Conservation (phyloP, 176 grass and related monocot species). For the Saccharum officinarum region DNA sequence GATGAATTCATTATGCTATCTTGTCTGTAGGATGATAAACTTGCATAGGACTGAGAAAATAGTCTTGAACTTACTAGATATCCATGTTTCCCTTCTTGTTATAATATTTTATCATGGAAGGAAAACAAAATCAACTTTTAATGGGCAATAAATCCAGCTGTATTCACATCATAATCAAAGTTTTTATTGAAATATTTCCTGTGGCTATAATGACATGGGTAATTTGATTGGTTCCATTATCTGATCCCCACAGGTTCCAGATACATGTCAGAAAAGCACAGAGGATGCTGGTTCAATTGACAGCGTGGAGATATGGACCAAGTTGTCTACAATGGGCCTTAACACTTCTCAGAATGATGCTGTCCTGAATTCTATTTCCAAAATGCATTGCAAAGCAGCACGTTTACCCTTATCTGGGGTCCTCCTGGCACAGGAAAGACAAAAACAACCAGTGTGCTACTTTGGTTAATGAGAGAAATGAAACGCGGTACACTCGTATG, state of each 20-base stretch:
- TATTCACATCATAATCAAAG: not conserved
- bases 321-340: constrained; percentile 47
- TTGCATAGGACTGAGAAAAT: constrained; percentile 11
- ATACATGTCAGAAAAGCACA: constrained; percentile 3
- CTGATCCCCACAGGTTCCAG: constrained; percentile 22
- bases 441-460: constrained; percentile 54
- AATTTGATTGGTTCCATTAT: constrained; percentile 11
- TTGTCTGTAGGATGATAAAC: not conserved
- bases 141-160: not conserved
- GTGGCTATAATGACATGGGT: not conserved
- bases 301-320: constrained; percentile 40
- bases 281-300: constrained; percentile 4
- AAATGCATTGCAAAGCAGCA: constrained; percentile 33
- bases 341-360: constrained; percentile 65
- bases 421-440: constrained; percentile 84
- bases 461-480: constrained; percentile 51
- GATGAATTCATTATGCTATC: not conserved
- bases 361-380: constrained; percentile 49
- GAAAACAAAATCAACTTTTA: not conserved
- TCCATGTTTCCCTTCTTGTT: not conserved
- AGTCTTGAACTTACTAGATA: not conserved
- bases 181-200: not conserved
- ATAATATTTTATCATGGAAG: constrained; percentile 1
- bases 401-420: constrained; percentile 71
- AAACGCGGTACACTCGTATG: constrained; percentile 52